Evolutionary conservation across 192 early-diverging fungal species (phyloP).

Genomic region (Coemansia sp.): DNA sequence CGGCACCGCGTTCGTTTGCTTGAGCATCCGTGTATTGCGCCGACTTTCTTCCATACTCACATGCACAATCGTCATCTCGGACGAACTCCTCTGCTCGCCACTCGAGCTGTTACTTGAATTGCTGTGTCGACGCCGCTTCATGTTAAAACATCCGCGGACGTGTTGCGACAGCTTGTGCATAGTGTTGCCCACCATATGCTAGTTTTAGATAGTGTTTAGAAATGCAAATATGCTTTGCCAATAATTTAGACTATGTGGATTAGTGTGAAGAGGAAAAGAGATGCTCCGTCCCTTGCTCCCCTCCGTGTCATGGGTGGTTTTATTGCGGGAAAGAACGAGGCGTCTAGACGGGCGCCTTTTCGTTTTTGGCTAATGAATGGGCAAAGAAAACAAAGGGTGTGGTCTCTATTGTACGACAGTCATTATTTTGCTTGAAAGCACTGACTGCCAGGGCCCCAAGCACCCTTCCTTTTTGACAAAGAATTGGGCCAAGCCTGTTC

Average conservation of each 20-base stretch:
- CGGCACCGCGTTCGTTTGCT: slow-evolving; percentile 1
- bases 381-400: background rate
- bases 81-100: slow-evolving; percentile 5
- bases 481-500: background rate
- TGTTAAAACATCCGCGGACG: slow-evolving; percentile 21
- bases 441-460: background rate
- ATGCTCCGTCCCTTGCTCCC: background rate
- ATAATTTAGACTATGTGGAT: background rate
- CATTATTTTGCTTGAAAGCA: background rate
- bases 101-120: background rate
- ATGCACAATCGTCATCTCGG: slow-evolving; percentile 19
- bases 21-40: background rate
- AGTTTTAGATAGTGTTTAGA: background rate
- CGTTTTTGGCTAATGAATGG: background rate
- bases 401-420: background rate
- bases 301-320: background rate
- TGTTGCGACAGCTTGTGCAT: slow-evolving; percentile 46
- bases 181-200: slow-evolving; percentile 18
- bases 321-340: background rate
- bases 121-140: slow-evolving; percentile 34
- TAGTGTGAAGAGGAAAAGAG: background rate
- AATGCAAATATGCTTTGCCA: background rate
- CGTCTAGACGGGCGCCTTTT: background rate
- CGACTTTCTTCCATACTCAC: slow-evolving; percentile 27
- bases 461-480: background rate